Base-by-base conservation (phyloP, 768 basidiomycete species). In the Suillus plorans region DNA sequence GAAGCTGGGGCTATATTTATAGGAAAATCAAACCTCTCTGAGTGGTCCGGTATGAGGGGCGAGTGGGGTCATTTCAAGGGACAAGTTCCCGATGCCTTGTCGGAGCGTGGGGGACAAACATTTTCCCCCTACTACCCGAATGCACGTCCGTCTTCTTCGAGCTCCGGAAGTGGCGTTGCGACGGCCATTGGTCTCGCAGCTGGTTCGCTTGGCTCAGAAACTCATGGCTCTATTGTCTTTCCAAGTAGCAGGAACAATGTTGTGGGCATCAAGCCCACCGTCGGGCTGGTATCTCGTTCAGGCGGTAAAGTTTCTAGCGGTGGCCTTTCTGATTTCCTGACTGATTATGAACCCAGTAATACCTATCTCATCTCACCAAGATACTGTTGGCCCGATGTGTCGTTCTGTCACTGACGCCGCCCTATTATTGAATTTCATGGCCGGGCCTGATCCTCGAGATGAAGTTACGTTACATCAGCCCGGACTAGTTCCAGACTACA, bases 321-420 rank as follows among this genome's bases (percentile, higher is more conserved):
- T 28, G 57, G 36, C 36, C 36, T 37, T 37, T 9, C 36, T 37
- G 36, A 31, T 31, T 31, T 20, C 25, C 37, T 61, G 7, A 18
- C 6, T 39, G 39, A 39, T 7, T 4, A 20, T 9, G 52, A 31
- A 31, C 4, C 80, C 63, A 82, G 86, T 87, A 20, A 76, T 88
- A 18, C 87, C 87, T 1, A 84, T 86, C 25, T 86, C 85, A 1
- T 74, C 72, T 13, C 80, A 86, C 66, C 86, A 87, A 71, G 88
- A 88, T 69, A 84, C 87, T 4, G 78, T 84, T 4, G 88, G 87
- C 0, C 86, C 87, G 0, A 81, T 89, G 71, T 78, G 83, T 5
- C 80, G 86, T 13, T 82, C 83, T 2, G 68, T 87, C 22, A 73
- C 82, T 2, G 88, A 89, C 63, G 85, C 85, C 0, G 85, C 86